A percentile compares a stretch with the other conserved stretches of the same genome.
These are phyloP conservation scores for Gamsiella multidivaricata DNA, from an alignment of 192 early-diverging fungal genomes.

Conservation along the genomic window DNA sequence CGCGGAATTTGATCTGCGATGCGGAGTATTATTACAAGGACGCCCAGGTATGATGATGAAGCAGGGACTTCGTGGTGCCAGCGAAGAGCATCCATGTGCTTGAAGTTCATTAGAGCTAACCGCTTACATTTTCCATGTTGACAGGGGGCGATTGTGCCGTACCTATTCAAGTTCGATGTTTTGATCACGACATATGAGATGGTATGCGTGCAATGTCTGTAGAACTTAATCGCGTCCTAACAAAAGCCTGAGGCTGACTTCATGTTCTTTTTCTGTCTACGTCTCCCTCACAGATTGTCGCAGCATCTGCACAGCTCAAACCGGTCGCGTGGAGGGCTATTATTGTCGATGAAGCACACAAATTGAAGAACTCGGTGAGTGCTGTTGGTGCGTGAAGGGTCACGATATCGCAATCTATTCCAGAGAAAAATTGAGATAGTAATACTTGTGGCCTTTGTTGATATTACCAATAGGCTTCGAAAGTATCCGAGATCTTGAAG, in stretches of 20 bases:
- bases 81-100: background rate
- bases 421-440: too few species aligned
- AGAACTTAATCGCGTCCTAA: too few species aligned
- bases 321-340: slow-evolving; percentile 78
- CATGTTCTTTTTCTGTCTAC: slow-evolving; percentile 18
- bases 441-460: too few species aligned
- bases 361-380: slow-evolving; percentile 81
- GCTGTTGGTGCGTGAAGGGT: too few species aligned
- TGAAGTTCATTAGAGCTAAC: slow-evolving; percentile 17
- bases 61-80: background rate
- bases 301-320: slow-evolving; percentile 71
- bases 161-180: slow-evolving; percentile 69
- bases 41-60: slow-evolving; percentile 8
- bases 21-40: slow-evolving; percentile 74
- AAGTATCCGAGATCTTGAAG: slow-evolving; percentile 80
- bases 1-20: slow-evolving; percentile 80
- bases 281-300: slow-evolving; percentile 69
- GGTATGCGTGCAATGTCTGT: slow-evolving; percentile 8
- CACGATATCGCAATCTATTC: too few species aligned
- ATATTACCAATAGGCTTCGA: slow-evolving; percentile 64
- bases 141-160: slow-evolving; percentile 57
- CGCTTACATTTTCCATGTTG: too few species aligned
- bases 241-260: background rate
- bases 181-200: slow-evolving; percentile 69
- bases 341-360: slow-evolving; percentile 89